These are phyloP conservation scores for Trichophyton verrucosum DNA, from an alignment of 2,329 filamentous ascomycete genomes.

Conservation along the genomic window DNA sequence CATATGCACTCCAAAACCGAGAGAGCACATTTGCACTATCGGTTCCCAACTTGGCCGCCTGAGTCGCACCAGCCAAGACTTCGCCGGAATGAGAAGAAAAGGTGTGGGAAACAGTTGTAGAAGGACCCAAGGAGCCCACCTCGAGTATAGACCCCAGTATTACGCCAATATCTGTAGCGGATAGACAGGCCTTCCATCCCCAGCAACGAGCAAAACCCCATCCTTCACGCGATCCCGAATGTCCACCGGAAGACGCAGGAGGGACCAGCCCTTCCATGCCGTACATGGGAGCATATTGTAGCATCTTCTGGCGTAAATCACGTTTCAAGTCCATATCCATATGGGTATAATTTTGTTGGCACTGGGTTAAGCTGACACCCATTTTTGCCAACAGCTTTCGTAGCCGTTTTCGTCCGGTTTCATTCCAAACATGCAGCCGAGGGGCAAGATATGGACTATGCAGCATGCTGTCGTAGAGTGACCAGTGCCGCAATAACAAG, in stretches of 20 bases:
- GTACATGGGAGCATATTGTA: conserved; percentile 87
- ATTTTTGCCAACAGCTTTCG: conserved; percentile 96
- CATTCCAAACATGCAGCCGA: conserved; percentile 86
- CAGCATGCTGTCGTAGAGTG: conserved; percentile 94
- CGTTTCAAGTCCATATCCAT: conserved; percentile 98
- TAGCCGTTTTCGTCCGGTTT: conserved; percentile 71
- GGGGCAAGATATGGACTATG: conserved; percentile 92
- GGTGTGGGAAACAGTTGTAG: conserved; percentile 16
- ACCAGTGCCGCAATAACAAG: conserved; percentile 89
- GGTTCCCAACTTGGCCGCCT: conserved; percentile 13
- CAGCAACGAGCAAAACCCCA: conserved; percentile 97
- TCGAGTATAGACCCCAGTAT: conserved; percentile 85
- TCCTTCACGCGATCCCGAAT: conserved; percentile 65
- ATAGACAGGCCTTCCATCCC: conserved; percentile 93
- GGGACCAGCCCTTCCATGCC: conserved; percentile 90
- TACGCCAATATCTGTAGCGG: conserved; percentile 86
- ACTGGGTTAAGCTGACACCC: conserved; percentile 88
- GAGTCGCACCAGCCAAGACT: conserved; percentile 12
- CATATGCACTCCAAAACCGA: conserved; percentile 49
- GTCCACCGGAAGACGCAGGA: conserved; percentile 56
- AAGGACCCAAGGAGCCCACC: conserved; percentile 48
- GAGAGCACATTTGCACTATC: conserved; percentile 26
- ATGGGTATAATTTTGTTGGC: conserved; percentile 89
- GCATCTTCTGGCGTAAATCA: conserved; percentile 66
- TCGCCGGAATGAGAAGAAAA: not conserved